These are phyloP conservation scores for Colletotrichum orbiculare DNA, from an alignment of 2,329 filamentous ascomycete genomes.

Conservation along the genomic window DNA sequence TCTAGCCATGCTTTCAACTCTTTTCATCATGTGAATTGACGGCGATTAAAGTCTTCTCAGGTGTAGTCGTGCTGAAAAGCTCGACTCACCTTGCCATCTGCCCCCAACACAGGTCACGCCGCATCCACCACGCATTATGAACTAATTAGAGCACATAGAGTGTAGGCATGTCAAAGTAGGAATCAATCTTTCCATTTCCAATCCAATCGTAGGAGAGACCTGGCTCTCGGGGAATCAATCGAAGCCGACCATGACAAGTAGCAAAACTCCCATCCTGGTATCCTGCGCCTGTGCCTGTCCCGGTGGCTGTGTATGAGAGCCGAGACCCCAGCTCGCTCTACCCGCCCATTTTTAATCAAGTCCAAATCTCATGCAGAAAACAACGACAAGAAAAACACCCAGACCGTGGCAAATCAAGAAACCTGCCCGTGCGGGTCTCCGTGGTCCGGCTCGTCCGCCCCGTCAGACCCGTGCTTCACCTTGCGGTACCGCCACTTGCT, in stretches of 20 bases:
- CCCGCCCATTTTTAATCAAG: background rate
- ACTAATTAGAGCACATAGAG: no score
- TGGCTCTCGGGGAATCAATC: constrained; percentile 15
- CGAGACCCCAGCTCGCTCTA: constrained; percentile 10
- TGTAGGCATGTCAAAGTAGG: no score
- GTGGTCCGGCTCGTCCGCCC: constrained; percentile 12
- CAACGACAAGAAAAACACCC: background rate
- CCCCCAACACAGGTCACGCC: no score
- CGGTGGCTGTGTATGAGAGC: background rate
- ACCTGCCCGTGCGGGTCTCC: constrained; percentile 1
- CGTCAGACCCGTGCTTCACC: constrained; percentile 9
- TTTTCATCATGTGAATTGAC: no score
- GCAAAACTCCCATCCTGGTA: constrained; percentile 1
- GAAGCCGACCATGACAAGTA: background rate
- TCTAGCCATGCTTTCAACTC: no score
- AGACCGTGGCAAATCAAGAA: background rate
- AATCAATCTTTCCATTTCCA: no score
- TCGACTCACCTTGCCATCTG: no score
- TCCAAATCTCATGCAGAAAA: background rate
- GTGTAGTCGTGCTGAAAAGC: no score
- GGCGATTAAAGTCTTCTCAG: no score
- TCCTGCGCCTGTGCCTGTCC: background rate
- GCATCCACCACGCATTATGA: no score
- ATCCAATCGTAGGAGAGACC: background rate
- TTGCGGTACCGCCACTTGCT: constrained; percentile 34